Evolutionary conservation across 257 asterid species (phyloP), one percentile per base, ranked within the genome.

Genomic region (Mentha longifolia): DNA sequence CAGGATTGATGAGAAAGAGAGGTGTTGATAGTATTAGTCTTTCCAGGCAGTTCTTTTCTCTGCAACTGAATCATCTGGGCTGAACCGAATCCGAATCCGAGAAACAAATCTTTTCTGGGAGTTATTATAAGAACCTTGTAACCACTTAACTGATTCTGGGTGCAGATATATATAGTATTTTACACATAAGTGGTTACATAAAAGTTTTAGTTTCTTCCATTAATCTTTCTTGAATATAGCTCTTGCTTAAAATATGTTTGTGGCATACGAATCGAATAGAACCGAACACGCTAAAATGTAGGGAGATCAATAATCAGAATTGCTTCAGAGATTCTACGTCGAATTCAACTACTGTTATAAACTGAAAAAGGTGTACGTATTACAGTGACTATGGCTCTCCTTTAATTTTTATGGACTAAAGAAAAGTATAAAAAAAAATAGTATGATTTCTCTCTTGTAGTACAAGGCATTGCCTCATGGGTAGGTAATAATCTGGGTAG

Each of bases 1-100:
- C 74, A 51, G 41, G 87, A 89, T 62, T 85, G 88, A 89, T 61
- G 19, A 35, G 39, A 5, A 35, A 5, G 39, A 35, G 6, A 5
- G 8, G 9, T 35, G 39, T 6, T 42, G 58, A 60, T 52, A 75
- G 79, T 28, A 68, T 68, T 68, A 75, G 79, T 67, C 70, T 74
- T 16, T 74, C 73, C 73, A 20, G 78, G 55, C 63, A 75, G 16
- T 68, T 75, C 55, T 67, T 49, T 57, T 66, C 20, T 51, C 66
- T 42, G 45, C 47, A 72, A 35, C 13, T 61, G 43, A 61, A 60
- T 61, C 46, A 58, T 66, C 62, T 68, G 41, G 59, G 74, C 39
- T 12, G 33, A 74, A 66, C 51, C 47, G 37, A 33, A 37, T 51
- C 51, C 47, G 37, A 33, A 37, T 51, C 20, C 16, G 46, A 58